A percentile compares a stretch with the other conserved stretches of the same genome.
phyloP scores from a whole-genome alignment of 768 basidiomycete species.

The Naematelia aurantialba region DNA sequence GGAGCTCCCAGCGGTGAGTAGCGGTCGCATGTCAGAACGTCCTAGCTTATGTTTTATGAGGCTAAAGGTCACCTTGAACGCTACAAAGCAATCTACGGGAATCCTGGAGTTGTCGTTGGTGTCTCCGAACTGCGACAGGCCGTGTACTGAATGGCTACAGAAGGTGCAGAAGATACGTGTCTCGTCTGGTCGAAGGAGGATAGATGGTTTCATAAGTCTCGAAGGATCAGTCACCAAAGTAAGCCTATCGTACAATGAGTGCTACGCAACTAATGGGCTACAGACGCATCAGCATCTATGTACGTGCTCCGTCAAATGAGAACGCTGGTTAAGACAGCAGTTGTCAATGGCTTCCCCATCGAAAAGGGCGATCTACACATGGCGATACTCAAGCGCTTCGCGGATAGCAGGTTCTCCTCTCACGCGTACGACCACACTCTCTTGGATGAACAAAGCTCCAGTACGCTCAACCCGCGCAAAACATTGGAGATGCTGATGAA shows the following conservation, averaged over 20 bases:
- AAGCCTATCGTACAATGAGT: conserved; percentile 31
- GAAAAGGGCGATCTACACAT: conserved; percentile 26
- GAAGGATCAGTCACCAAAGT: conserved; percentile 73
- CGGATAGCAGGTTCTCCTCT: conserved; percentile 20
- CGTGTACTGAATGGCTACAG: conserved; percentile 15
- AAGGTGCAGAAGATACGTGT: conserved; percentile 65
- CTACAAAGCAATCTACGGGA: conserved; percentile 73
- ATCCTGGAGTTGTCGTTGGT: conserved; percentile 59
- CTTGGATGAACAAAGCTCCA: neutral
- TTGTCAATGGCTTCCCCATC: conserved; percentile 33
- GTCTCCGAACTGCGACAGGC: neutral
- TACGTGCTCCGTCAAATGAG: conserved; percentile 51
- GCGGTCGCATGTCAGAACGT: neutral
- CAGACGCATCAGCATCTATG: conserved; percentile 86
- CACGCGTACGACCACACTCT: conserved; percentile 10
- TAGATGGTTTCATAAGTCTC: conserved; percentile 81
- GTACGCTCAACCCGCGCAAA: too few relatives aligned
- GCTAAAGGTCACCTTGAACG: conserved; percentile 54
- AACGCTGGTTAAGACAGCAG: conserved; percentile 14
- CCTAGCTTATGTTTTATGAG: neutral
- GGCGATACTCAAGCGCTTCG: conserved; percentile 26
- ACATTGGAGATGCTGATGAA: too few relatives aligned
- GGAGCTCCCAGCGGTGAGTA: conserved; percentile 64
- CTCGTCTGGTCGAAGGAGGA: conserved; percentile 55
- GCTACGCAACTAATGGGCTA: conserved; percentile 22